These are phyloP conservation scores for Mucor irregularis DNA, from an alignment of 371 early-diverging fungal genomes.

Conservation along the genomic window DNA sequence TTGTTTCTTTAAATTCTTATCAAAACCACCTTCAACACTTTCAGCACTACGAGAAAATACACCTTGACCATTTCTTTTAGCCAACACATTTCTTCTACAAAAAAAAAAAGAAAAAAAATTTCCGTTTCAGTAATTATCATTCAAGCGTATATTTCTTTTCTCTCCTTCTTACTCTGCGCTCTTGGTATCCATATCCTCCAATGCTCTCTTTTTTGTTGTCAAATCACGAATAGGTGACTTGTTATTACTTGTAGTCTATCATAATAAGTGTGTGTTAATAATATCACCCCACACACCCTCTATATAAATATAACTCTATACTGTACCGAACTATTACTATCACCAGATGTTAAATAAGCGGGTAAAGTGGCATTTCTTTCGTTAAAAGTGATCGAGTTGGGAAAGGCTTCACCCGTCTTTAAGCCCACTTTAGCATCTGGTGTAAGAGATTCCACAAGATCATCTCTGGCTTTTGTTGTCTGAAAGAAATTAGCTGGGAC, in stretches of 20 bases:
- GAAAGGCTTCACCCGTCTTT: background rate
- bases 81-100: background rate
- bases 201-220: background rate
- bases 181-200: background rate
- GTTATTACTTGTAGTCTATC: background rate
- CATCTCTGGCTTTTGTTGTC: background rate
- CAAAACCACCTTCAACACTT: too few species aligned
- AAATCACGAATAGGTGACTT: background rate
- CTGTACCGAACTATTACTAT: background rate
- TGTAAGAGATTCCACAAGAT: too few species aligned
- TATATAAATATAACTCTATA: background rate
- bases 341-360: constrained; percentile 4
- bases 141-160: background rate
- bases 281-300: background rate
- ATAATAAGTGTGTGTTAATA: background rate
- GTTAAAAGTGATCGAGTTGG: background rate
- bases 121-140: background rate
- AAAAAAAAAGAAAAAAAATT: background rate
- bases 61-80: background rate
- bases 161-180: background rate
- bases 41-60: constrained; percentile 1
- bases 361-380: constrained; percentile 9
- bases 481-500: constrained; percentile 8
- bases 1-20: background rate
- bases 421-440: background rate